Evolutionary conservation across 1,284 basidiomycete genomes (phyloP).

Genomic region (Puccinia triticina): DNA sequence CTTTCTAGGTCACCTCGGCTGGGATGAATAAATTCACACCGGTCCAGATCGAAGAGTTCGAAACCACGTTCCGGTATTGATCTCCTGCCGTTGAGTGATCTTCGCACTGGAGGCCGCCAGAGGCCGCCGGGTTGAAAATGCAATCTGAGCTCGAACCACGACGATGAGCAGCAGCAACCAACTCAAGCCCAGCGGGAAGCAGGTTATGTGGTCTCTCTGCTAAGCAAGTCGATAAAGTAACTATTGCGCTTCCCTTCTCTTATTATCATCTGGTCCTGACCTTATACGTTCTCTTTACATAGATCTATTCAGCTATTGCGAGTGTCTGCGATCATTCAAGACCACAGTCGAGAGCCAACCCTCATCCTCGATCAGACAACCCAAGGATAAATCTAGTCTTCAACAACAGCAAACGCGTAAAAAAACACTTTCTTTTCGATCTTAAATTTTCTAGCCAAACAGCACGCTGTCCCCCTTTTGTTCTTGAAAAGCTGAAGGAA

Average conservation of each 20-base stretch:
- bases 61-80: conserved; percentile 96
- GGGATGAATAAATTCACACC: conserved; percentile 91
- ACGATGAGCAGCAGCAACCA: not conserved
- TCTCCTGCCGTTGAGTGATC: too few relatives aligned
- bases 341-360: not conserved
- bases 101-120: too few relatives aligned
- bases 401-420: conserved; percentile 6
- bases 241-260: not conserved
- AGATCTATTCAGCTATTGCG: conserved; percentile 47
- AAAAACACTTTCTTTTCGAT: not conserved
- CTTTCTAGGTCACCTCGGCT: conserved; percentile 80
- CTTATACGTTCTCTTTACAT: not conserved
- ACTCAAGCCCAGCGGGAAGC: not conserved
- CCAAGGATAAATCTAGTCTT: not conserved
- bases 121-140: too few relatives aligned
- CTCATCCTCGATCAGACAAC: not conserved
- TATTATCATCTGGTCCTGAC: not conserved
- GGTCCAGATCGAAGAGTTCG: conserved; percentile 94
- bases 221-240: conserved; percentile 48
- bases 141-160: not conserved
- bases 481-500: not conserved
- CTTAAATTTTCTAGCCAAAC: too few relatives aligned
- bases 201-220: conserved; percentile 47
- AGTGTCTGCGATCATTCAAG: conserved; percentile 35
- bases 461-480: too few relatives aligned